Conservation (phyloP, 2,329 filamentous ascomycete genomes). For the Purpureocillium takamizusanense region DNA sequence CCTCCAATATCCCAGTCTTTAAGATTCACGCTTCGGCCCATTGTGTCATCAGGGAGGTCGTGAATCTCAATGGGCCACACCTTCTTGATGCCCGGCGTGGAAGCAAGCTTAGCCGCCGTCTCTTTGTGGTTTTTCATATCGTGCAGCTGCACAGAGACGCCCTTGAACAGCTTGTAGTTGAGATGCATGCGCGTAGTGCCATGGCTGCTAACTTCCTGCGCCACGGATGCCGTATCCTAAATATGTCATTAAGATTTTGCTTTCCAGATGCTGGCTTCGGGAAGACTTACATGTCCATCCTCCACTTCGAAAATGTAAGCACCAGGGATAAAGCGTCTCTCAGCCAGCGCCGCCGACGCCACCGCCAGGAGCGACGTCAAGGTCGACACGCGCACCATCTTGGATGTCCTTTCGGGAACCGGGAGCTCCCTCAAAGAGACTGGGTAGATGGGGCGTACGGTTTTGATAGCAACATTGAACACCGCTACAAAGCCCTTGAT, state of each 20-base stretch:
- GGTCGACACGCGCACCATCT: constrained; percentile 7
- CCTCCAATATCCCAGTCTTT: constrained; percentile 11
- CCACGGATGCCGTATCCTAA: constrained; percentile 3
- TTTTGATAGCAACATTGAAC: too few relatives aligned
- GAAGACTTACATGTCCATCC: constrained; percentile 30
- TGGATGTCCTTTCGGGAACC: neutral
- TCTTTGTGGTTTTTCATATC: constrained; percentile 33
- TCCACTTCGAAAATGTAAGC: constrained; percentile 47
- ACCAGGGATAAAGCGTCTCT: constrained; percentile 26
- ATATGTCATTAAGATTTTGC: neutral
- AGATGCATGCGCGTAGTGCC: constrained; percentile 36
- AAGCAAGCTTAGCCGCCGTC: constrained; percentile 29
- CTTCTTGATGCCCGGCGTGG: constrained; percentile 34
- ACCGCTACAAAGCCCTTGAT: too few relatives aligned
- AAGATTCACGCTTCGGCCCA: constrained; percentile 30
- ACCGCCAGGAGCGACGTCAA: constrained; percentile 7
- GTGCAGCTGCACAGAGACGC: constrained; percentile 42
- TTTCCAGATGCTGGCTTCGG: too few relatives aligned
- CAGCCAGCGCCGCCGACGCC: constrained; percentile 18
- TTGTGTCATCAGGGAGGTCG: constrained; percentile 31
- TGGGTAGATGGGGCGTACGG: too few relatives aligned
- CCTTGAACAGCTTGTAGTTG: constrained; percentile 43
- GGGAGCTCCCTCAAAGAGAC: too few relatives aligned
- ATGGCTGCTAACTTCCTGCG: constrained; percentile 5
- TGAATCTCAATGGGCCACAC: constrained; percentile 39